Evolutionary conservation across 208 protist genomes (phyloP), one percentile per base, ranked within the genome.

Genomic region (Angomonas deanei): DNA sequence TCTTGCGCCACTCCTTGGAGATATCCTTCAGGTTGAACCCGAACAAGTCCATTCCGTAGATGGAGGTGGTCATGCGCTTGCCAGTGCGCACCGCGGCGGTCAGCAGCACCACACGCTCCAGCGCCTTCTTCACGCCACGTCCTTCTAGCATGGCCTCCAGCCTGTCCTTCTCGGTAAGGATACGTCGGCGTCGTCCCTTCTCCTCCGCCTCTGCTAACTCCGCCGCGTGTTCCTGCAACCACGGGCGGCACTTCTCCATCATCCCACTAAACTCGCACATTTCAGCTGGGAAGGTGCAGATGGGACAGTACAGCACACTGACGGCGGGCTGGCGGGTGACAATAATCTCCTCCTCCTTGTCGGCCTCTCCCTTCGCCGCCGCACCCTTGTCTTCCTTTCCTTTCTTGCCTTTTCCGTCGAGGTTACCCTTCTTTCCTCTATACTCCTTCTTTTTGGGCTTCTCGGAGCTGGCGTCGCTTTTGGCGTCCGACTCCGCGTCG

Each of bases 181-280:
- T 83, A 38, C 86, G 76, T 4, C 86, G 78, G 65, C 82, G 88
- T 55, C 89, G 86, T 19, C 89, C 89, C 6, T 78, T 69, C 50
- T 96, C 84, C 69, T 88, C 82, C 17, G 80, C 82, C 36, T 90
- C 86, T 15, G 84, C 89, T 11, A 93, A 76, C 71, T 92, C 89
- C 26, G 82, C 78, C 2, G 87, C 86, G 64, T 96, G 81, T 61
- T 91, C 80, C 17, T 86, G 82, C 49, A 97, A 74, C 89, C 89
- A 96, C 53, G 87, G 86, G 6, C 86, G 82, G 67, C 92, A 97
- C 73, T 95, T 88, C 26, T 97, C 88, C 68, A 93, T 82, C 77
- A 93, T 89, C 10, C 92, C 92, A 60, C 80, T 82, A 74, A 88
- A 97, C 78, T 96, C 92, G 62, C 92, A 97, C 76, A 90, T 88